Percentiles rank a stretch among this genome's conserved stretches.
phyloP scores from a whole-genome alignment of 306 rosid species.

The Medicago truncatula region MtrunA17r5.0-ANR NC_053044.1:46762001-46762500 shows the following conservation, averaged over 20 bases:
- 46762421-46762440: constrained; percentile 23
- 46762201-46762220: not conserved
- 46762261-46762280: constrained; percentile 6
- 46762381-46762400: not conserved
- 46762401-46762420: constrained; percentile 5
- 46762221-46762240: not conserved
- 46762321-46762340: not conserved
- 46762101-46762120: constrained; percentile 18
- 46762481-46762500: constrained; percentile 68
- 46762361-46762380: constrained; percentile 13
- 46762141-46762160: not conserved
- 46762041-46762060: constrained; percentile 79
- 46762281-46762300: not conserved
- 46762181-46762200: constrained; percentile 12
- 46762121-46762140: constrained; percentile 10
- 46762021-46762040: constrained; percentile 94
- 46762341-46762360: constrained; percentile 23
- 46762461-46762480: constrained; percentile 34
- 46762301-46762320: not conserved
- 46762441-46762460: constrained; percentile 18
- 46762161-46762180: not conserved
- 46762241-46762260: not conserved
- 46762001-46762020: constrained; percentile 80
- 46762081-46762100: constrained; percentile 17
- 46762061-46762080: constrained; percentile 28